Evolutionary conservation across 2,329 filamentous ascomycete species (phyloP).

Genomic region (Beauveria varroae): DNA sequence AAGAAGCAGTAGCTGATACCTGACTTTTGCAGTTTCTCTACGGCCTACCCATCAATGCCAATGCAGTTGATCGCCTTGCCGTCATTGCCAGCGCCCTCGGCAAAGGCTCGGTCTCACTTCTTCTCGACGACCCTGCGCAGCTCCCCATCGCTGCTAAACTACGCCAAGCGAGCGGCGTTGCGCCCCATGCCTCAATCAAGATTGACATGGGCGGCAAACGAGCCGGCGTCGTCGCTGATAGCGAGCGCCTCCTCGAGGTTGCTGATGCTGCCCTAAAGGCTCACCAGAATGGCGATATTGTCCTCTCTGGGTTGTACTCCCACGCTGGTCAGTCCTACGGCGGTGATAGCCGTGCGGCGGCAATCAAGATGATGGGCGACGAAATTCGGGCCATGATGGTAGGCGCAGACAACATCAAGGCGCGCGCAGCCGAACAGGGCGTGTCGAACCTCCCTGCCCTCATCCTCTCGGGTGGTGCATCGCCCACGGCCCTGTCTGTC

Average conservation of each 20-base stretch:
- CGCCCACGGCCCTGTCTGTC: slow-evolving; percentile 52
- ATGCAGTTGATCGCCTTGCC: slow-evolving; percentile 52
- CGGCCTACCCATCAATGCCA: slow-evolving; percentile 60
- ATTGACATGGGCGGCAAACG: slow-evolving; percentile 67
- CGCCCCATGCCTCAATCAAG: slow-evolving; percentile 59
- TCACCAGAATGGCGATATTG: slow-evolving; percentile 20
- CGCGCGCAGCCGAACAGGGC: slow-evolving; percentile 14
- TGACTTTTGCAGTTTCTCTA: slow-evolving; percentile 51
- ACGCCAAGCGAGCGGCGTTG: slow-evolving; percentile 33
- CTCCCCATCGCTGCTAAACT: slow-evolving; percentile 39
- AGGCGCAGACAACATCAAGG: slow-evolving; percentile 17
- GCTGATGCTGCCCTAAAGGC: slow-evolving; percentile 29
- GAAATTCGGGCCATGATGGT: slow-evolving; percentile 24
- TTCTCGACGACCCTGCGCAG: slow-evolving; percentile 63
- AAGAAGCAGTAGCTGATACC: background rate
- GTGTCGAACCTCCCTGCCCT: slow-evolving; percentile 15
- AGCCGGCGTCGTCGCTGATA: slow-evolving; percentile 53
- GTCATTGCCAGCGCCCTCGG: slow-evolving; percentile 49
- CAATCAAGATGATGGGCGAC: slow-evolving; percentile 22
- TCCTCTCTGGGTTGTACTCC: slow-evolving; percentile 60
- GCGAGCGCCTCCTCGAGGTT: slow-evolving; percentile 39
- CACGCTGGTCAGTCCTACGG: slow-evolving; percentile 68
- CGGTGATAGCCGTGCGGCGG: slow-evolving; percentile 23
- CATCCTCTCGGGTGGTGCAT: slow-evolving; percentile 63
- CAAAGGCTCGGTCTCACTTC: slow-evolving; percentile 48